Conservation (phyloP, 495 filamentous ascomycete species). For the Tuber borchii region DNA sequence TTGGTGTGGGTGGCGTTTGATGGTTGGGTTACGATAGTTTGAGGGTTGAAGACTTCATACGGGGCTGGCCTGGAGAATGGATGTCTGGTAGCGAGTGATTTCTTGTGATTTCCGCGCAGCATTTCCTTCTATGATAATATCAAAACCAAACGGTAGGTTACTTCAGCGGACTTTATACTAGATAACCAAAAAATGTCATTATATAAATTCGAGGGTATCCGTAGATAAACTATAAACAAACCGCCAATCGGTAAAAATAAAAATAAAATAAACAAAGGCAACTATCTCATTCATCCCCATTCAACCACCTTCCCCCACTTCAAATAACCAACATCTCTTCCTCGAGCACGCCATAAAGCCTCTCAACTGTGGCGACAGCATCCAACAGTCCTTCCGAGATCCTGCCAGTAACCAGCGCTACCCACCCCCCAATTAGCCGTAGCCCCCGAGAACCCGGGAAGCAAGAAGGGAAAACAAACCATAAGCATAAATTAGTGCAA, state of each 20-base stretch:
- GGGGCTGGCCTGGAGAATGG: too few species aligned
- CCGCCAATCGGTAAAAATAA: background rate
- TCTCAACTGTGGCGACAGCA: conserved; percentile 27
- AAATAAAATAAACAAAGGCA: background rate
- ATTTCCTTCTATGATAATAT: background rate
- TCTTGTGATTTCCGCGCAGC: background rate
- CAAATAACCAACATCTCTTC: conserved; percentile 42
- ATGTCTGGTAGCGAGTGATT: background rate
- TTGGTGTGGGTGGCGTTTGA: too few species aligned
- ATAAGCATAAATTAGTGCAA: conserved; percentile 66
- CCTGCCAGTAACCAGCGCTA: conserved; percentile 35
- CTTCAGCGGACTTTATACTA: background rate
- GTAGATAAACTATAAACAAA: background rate
- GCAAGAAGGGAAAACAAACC: conserved; percentile 47
- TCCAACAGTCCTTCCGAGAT: conserved; percentile 38
- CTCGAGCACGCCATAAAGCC: conserved; percentile 40
- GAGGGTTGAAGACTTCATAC: too few species aligned
- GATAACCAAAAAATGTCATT: background rate
- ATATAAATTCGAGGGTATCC: background rate
- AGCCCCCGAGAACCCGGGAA: background rate
- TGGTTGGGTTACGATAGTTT: too few species aligned
- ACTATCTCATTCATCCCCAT: background rate
- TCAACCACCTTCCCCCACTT: background rate
- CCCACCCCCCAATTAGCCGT: conserved; percentile 4
- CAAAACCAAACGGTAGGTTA: background rate